Base-by-base conservation (phyloP, 768 basidiomycete species). In the Russula griseocarnosa region DNA sequence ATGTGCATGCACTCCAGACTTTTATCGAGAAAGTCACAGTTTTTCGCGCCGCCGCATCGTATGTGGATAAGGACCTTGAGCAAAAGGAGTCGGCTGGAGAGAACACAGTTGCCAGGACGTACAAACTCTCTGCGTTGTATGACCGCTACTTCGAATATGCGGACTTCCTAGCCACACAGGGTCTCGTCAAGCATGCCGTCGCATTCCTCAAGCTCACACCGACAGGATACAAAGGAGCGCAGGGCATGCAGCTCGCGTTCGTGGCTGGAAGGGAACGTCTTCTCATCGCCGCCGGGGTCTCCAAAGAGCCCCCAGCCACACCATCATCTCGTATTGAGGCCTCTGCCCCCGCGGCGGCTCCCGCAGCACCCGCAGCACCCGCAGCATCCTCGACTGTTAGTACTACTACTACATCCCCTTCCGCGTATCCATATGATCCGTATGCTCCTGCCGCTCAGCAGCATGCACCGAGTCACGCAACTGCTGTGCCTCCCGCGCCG, bases 1-100 rank as follows among this genome's bases (percentile, higher is more conserved):
- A 92, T 66, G 92, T 89, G 0, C 82, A 86, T 30, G 93, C 94
- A 3, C 76, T 99, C 47, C 96, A 98, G 72, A 87, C 88, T 0
- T 95, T 98, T 76, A 83, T 98, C 69, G 97, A 98, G 77, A 98
- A 98, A 76, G 94, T 98, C 26, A 87, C 94, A 1, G 86, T 97
- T 47, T 98, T 99, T 83, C 86, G 92, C 55, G 80, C 83, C 54
- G 97, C 96, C 0, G 90, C 91, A 54, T 79, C 81, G 16, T 95
- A 93, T 72, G 78, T 83, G 66, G 92, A 94, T 70, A 74, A 76
- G 18, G 94, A 95, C 66, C 79, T 98, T 42, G 71, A 74, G 2
- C 66, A 60, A 55, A 69, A 74, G 1, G 65, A 75, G 0, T 72
- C 79, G 11, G 73, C 73, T 10, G 71, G 71, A 0, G 77, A 72